Percentiles rank a stretch among this genome's conserved stretches.
Evolutionary conservation across 805 yeast genomes (phyloP).

Genomic region (Ogataea pignaliae): DNA sequence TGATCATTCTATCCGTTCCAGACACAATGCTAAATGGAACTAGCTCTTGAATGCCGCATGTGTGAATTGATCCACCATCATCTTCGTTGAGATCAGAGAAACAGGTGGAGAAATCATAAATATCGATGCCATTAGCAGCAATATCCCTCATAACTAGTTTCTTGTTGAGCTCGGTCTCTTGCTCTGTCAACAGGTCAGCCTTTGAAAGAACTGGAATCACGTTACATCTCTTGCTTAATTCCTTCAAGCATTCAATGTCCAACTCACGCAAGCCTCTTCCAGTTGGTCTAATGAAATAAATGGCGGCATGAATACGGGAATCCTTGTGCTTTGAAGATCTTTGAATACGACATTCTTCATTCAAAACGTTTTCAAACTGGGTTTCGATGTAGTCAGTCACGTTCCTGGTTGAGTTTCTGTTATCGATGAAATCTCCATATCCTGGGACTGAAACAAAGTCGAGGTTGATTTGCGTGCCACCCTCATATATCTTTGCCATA

Average conservation of each 20-base stretch:
- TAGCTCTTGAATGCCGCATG: constrained; percentile 19
- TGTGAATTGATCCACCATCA: constrained; percentile 12
- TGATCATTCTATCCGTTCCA: constrained; percentile 63
- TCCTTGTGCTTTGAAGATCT: constrained; percentile 44
- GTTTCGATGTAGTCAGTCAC: constrained; percentile 69
- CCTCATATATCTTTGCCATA: constrained; percentile 35
- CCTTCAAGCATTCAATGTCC: constrained; percentile 68
- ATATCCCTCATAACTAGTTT: constrained; percentile 41
- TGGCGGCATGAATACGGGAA: constrained; percentile 74
- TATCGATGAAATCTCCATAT: constrained; percentile 69
- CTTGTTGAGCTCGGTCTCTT: constrained; percentile 12
- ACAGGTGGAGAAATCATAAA: constrained; percentile 29
- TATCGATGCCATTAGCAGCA: constrained; percentile 15
- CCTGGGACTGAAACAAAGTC: constrained; percentile 68
- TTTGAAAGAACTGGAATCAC: constrained; percentile 79
- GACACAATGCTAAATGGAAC: constrained; percentile 89
- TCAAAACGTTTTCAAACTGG: constrained; percentile 66
- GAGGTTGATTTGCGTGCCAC: constrained; percentile 47
- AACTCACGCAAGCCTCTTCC: constrained; percentile 59
- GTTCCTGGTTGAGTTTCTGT: constrained; percentile 52
- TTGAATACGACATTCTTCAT: constrained; percentile 64
- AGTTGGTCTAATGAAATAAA: constrained; percentile 76
- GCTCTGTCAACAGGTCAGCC: constrained; percentile 43
- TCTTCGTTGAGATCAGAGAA: constrained; percentile 27
- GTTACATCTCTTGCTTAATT: constrained; percentile 64